Evolutionary conservation across 306 rosid species (phyloP).

Genomic region (Cicer bijugum): DNA sequence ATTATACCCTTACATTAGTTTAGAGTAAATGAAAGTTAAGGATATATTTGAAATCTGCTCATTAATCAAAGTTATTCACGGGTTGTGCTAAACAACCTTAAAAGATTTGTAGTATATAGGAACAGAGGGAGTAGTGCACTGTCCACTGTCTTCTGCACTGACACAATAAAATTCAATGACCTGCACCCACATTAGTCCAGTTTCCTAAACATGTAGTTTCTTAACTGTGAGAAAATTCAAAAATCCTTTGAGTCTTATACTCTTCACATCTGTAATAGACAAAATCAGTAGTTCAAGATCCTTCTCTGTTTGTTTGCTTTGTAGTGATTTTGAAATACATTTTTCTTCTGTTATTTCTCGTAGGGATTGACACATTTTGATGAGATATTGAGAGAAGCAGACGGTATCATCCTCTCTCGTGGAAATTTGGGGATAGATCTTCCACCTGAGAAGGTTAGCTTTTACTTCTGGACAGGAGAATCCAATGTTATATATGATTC

Average conservation of each 20-base stretch:
- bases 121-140: too few relatives aligned
- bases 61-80: too few relatives aligned
- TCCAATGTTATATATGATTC: slow-evolving; percentile 4
- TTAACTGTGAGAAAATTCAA: slow-evolving; percentile 34
- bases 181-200: background rate
- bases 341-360: slow-evolving; percentile 33
- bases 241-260: slow-evolving; percentile 6
- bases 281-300: slow-evolving; percentile 9
- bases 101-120: too few relatives aligned
- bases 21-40: too few relatives aligned
- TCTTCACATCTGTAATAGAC: background rate
- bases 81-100: too few relatives aligned
- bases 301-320: background rate
- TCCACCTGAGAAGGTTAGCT: slow-evolving; percentile 88
- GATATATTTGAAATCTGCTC: too few relatives aligned
- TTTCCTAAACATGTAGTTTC: background rate
- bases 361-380: slow-evolving; percentile 84
- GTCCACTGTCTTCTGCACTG: background rate
- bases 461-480: background rate
- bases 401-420: slow-evolving; percentile 80
- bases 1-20: too few relatives aligned
- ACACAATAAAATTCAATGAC: background rate
- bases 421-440: slow-evolving; percentile 93
- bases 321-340: slow-evolving; percentile 33
- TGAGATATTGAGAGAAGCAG: slow-evolving; percentile 87